These are phyloP conservation scores for Lodderomyces theae DNA, from an alignment of 1,139 yeast species.

Conservation along the genomic window DNA sequence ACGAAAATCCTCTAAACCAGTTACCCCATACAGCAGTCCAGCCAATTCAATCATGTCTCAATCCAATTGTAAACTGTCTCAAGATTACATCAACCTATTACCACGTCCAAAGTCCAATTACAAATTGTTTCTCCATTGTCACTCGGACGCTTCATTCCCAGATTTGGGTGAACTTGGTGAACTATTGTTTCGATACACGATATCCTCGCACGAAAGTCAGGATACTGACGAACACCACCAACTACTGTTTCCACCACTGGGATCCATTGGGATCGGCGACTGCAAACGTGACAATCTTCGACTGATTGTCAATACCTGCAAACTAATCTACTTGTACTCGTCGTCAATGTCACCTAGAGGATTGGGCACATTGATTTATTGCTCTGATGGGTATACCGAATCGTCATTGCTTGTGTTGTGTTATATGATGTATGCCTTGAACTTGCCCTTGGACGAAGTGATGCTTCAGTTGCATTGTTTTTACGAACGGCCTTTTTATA, in stretches of 20 bases:
- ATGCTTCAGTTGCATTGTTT: constrained; percentile 57
- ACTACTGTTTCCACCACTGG: constrained; percentile 79
- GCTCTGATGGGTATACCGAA: constrained; percentile 93
- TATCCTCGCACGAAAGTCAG: constrained; percentile 23
- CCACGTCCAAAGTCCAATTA: constrained; percentile 37
- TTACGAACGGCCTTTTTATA: constrained; percentile 76
- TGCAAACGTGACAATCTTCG: constrained; percentile 54
- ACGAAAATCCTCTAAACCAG: no score
- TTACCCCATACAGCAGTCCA: constrained; percentile 55
- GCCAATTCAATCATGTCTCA: constrained; percentile 17
- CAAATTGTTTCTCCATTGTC: constrained; percentile 39
- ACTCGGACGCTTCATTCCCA: constrained; percentile 62
- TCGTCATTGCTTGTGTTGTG: constrained; percentile 72
- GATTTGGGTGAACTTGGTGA: constrained; percentile 32
- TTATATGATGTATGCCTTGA: constrained; percentile 65
- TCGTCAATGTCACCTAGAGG: constrained; percentile 25
- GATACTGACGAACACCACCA: constrained; percentile 29
- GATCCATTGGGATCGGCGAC: constrained; percentile 73
- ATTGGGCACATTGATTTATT: constrained; percentile 52
- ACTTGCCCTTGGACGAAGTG: constrained; percentile 52
- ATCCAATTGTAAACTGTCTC: background rate
- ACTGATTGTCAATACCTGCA: constrained; percentile 62
- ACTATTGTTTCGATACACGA: constrained; percentile 33
- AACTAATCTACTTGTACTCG: constrained; percentile 47
- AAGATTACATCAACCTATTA: constrained; percentile 23